Conservation (phyloP, 371 early-diverging fungal genomes). For the Haplosporangium sp. region DNA sequence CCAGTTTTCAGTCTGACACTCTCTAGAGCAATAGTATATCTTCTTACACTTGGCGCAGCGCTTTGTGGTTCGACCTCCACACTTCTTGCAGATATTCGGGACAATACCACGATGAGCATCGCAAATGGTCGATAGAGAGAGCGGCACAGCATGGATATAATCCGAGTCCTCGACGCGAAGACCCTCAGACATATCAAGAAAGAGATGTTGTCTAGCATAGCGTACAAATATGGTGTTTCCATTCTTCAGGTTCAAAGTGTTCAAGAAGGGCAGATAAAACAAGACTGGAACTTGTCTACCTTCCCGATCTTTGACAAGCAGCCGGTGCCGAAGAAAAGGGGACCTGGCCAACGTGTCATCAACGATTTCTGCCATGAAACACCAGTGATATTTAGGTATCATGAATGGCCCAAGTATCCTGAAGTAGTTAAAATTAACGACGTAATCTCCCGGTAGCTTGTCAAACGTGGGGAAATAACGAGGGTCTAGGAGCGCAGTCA, state of each 20-base stretch:
- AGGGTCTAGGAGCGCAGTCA: background rate
- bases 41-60: slow-evolving; percentile 17
- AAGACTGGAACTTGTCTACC: background rate
- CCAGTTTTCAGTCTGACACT: slow-evolving; percentile 12
- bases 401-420: too few relatives aligned
- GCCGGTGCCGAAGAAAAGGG: slow-evolving; percentile 5
- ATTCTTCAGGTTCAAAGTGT: background rate
- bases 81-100: background rate
- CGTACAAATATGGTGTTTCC: slow-evolving; percentile 18
- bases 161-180: background rate
- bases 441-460: background rate
- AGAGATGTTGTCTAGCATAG: slow-evolving; percentile 4
- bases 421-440: background rate
- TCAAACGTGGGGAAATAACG: slow-evolving; percentile 6
- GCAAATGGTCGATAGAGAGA: slow-evolving; percentile 6
- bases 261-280: background rate
- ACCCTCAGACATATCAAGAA: slow-evolving; percentile 4
- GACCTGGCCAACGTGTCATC: background rate
- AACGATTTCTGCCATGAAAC: slow-evolving; percentile 16
- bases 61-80: background rate
- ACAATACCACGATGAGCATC: background rate
- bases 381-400: slow-evolving; percentile 6
- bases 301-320: slow-evolving; percentile 2
- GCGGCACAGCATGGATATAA: background rate
- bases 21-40: slow-evolving; percentile 5